A percentile compares a stretch with the other conserved stretches of the same genome.
These are phyloP conservation scores for Chenopodium quinoa DNA, from an alignment of 148 eudicot genomes.

Conservation along the genomic window DNA sequence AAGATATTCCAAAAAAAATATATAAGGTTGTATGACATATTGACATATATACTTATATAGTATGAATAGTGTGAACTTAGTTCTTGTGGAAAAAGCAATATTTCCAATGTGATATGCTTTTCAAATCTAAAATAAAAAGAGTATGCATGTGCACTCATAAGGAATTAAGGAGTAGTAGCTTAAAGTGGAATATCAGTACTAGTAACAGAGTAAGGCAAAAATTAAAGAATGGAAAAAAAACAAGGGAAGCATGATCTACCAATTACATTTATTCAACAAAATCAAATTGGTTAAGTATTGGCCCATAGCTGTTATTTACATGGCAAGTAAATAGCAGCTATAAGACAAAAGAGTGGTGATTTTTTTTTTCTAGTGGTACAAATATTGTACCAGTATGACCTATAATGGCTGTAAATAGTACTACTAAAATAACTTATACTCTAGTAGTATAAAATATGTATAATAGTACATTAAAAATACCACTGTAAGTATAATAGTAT, in stretches of 20 bases:
- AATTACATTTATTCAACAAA: not conserved
- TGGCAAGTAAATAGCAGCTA: too few species aligned
- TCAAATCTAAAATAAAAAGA: not conserved
- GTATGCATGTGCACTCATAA: not conserved
- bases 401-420: too few species aligned
- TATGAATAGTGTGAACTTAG: not conserved
- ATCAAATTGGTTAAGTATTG: not conserved
- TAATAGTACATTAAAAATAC: too few species aligned
- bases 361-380: too few species aligned
- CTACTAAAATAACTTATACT: too few species aligned
- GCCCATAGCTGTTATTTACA: too few species aligned
- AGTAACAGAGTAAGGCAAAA: not conserved
- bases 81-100: not conserved
- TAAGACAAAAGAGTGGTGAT: too few species aligned
- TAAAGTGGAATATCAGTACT: not conserved
- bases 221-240: not conserved
- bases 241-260: slow-evolving; percentile 1
- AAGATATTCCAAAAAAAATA: not conserved
- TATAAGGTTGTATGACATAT: not conserved
- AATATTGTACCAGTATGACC: too few species aligned
- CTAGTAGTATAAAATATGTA: too few species aligned
- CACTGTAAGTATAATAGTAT: too few species aligned
- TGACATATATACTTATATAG: not conserved
- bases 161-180: not conserved
- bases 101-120: not conserved